Percentiles rank a stretch among this genome's conserved stretches.
These are phyloP conservation scores for Botryosphaeria agaves DNA, from an alignment of 2,329 filamentous ascomycete genomes.

Conservation along the genomic window DNA sequence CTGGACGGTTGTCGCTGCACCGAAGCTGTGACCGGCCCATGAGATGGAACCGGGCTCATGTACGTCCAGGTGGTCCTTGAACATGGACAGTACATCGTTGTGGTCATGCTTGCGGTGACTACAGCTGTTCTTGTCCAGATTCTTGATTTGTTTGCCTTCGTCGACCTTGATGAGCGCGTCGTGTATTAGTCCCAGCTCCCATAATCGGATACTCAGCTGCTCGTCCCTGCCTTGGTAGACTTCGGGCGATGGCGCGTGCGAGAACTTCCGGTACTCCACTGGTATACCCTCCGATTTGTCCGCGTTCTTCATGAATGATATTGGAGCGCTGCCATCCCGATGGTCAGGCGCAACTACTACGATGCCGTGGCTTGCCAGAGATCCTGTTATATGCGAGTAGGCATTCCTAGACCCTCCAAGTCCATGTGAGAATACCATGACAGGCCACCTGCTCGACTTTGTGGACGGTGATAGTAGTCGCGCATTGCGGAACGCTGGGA, in stretches of 20 bases:
- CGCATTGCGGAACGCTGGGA: slow-evolving; percentile 58
- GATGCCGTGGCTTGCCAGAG: slow-evolving; percentile 63
- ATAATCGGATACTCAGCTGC: slow-evolving; percentile 58
- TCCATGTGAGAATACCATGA: slow-evolving; percentile 75
- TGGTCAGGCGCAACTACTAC: slow-evolving; percentile 72
- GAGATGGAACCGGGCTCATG: slow-evolving; percentile 54
- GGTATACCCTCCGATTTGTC: slow-evolving; percentile 19
- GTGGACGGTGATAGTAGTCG: slow-evolving; percentile 33
- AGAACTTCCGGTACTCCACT: slow-evolving; percentile 27
- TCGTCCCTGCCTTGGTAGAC: slow-evolving; percentile 50
- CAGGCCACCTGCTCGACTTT: slow-evolving; percentile 49
- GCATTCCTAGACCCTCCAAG: slow-evolving; percentile 66
- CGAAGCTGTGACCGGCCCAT: slow-evolving; percentile 70
- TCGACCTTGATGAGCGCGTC: slow-evolving; percentile 53
- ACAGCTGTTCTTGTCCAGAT: slow-evolving; percentile 25
- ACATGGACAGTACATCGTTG: slow-evolving; percentile 35
- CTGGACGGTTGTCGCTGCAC: slow-evolving; percentile 56
- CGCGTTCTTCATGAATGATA: slow-evolving; percentile 52
- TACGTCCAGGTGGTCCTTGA: slow-evolving; percentile 46
- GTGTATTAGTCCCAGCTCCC: slow-evolving; percentile 59
- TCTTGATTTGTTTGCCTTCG: slow-evolving; percentile 27
- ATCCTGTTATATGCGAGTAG: slow-evolving; percentile 69
- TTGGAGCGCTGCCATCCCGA: slow-evolving; percentile 61
- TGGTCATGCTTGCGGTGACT: slow-evolving; percentile 7
- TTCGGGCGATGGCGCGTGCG: slow-evolving; percentile 47